Evolutionary conservation across 148 eudicot species (phyloP), one percentile per base, ranked within the genome.

Genomic region (Cornus suecica): DNA sequence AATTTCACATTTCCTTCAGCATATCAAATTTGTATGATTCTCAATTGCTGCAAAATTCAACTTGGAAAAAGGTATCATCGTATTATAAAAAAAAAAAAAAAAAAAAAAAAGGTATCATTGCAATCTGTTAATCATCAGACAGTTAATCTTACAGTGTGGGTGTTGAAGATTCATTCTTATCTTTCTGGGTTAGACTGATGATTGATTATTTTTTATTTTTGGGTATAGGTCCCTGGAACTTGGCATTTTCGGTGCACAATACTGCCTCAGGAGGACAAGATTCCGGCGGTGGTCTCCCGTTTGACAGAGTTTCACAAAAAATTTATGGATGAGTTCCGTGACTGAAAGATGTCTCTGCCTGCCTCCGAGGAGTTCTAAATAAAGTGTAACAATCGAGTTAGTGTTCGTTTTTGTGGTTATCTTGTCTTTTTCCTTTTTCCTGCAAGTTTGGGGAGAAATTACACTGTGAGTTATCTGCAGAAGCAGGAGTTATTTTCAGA

Each of bases 191-290:
- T 58, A 6, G 62, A 58, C 23, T 58, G 62, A 58, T 58, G 20
- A 58, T n/a, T 58, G n/a, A n/a, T 58, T 18, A 2, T 58, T 24
- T 11, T 58, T 48, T 13, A 48, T 11, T 58, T 58, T 18, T 41
- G n/a, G 77, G 66, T 22, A 8, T 60, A 91, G 92, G 91, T 89
- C 5, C 87, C 89, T 37, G 97, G 93, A 52, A 89, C 91, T 7
- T 89, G 93, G 97, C 97, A 91, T 80, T 76, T 91, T 74, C 85
- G 97, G 69, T 91, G 91, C 78, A 91, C 97, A 64, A 91, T 91
- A 77, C 77, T 91, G 72, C 97, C 93, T 26, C 97, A 85, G 41
- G 93, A 91, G 83, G 97, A 88, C 60, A 86, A 86, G 76, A 91
- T 91, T 42, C 93, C 93, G 1, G 93, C 90, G 25, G 60, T 89